Conservation (phyloP, 2,329 filamentous ascomycete genomes). For the Calonectria multiphialidica region DNA sequence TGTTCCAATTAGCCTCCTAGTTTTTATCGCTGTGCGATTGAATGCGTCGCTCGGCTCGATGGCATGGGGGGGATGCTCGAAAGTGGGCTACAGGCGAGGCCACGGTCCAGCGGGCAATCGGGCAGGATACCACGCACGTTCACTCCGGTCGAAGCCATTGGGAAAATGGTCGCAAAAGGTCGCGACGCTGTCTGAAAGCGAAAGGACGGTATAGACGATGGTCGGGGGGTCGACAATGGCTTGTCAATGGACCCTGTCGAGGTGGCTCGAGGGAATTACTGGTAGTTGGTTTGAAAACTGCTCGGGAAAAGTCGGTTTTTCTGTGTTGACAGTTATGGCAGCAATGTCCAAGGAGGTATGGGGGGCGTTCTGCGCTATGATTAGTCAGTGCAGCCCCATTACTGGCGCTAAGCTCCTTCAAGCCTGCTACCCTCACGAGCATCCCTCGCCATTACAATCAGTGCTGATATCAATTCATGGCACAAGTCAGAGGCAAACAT, state of each 20-base stretch:
- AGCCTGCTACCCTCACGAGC: neutral
- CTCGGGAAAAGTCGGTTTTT: slow-evolving; percentile 64
- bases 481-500: neutral
- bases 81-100: slow-evolving; percentile 28
- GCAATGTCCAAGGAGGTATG: neutral
- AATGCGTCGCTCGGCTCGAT: slow-evolving; percentile 28
- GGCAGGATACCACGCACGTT: slow-evolving; percentile 66
- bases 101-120: slow-evolving; percentile 41
- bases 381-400: neutral
- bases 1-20: slow-evolving; percentile 44
- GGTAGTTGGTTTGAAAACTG: slow-evolving; percentile 55
- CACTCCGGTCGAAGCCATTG: slow-evolving; percentile 77
- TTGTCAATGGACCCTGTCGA: slow-evolving; percentile 60
- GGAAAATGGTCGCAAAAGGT: slow-evolving; percentile 55
- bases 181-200: slow-evolving; percentile 53
- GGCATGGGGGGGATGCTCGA: slow-evolving; percentile 23
- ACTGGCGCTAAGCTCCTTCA: neutral
- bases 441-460: neutral
- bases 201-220: slow-evolving; percentile 50
- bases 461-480: neutral
- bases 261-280: slow-evolving; percentile 55
- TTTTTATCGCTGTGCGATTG: slow-evolving; percentile 26
- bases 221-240: slow-evolving; percentile 52
- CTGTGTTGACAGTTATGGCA: slow-evolving; percentile 41
- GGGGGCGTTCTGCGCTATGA: neutral